Conservation (phyloP, 352 stramenopile genomes). For the Phytopythium ostracodes region DNA sequence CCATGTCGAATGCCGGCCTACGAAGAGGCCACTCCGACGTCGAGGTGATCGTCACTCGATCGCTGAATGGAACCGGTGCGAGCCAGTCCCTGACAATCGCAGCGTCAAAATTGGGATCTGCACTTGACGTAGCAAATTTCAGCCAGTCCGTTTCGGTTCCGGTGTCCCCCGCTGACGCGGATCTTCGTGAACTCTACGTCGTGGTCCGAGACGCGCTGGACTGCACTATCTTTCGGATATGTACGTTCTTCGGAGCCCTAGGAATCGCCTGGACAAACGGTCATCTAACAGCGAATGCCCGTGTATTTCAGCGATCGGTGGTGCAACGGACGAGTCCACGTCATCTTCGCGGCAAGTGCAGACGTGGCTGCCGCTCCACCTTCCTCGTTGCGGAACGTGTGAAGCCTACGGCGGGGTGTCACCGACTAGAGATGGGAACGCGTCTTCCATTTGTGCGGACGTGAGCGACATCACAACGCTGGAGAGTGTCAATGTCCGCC, state of each 20-base stretch:
- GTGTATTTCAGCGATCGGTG: constrained; percentile 5
- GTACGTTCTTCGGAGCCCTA: constrained; percentile 22
- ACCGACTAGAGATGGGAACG: not conserved
- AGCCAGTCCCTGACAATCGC: constrained; percentile 8
- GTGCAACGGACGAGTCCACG: not conserved
- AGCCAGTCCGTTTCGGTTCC: not conserved
- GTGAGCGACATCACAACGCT: constrained; percentile 30
- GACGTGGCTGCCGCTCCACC: constrained; percentile 33
- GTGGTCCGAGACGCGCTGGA: constrained; percentile 42
- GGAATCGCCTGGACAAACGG: not conserved
- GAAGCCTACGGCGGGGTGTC: constrained; percentile 31
- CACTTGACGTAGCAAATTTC: not conserved
- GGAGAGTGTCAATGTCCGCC: not conserved
- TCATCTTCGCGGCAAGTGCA: constrained; percentile 10
- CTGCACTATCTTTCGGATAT: constrained; percentile 56
- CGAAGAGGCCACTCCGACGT: constrained; percentile 10
- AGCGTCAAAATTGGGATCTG: constrained; percentile 8
- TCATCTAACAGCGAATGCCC: not conserved
- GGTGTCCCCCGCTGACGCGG: not conserved
- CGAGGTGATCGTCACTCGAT: constrained; percentile 35
- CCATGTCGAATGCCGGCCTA: constrained; percentile 37
- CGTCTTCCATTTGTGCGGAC: constrained; percentile 19
- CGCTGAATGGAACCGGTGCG: constrained; percentile 26
- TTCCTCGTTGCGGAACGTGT: constrained; percentile 53
- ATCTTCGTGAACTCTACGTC: constrained; percentile 27